These are phyloP conservation scores for Rhodomyrtus psidioides DNA, from an alignment of 441 rosid species.

Conservation along the genomic window DNA sequence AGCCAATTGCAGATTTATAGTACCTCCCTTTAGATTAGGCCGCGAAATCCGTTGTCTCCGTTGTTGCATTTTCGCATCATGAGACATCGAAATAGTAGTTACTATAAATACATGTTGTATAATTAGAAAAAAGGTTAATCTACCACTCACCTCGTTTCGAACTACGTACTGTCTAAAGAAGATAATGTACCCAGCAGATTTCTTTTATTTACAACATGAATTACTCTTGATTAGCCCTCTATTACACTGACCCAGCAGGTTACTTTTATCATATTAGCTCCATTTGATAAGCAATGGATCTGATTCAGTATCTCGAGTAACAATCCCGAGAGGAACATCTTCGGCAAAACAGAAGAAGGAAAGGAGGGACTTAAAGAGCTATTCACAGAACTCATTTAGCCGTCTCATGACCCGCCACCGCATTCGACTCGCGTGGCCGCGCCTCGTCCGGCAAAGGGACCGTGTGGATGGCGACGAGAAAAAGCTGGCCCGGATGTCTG, in stretches of 20 bases:
- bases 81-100: neutral
- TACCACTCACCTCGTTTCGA: neutral
- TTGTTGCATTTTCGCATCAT: neutral
- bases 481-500: neutral
- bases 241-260: neutral
- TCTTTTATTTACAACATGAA: neutral
- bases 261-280: too few relatives aligned
- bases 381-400: neutral
- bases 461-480: neutral
- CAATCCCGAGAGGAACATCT: neutral
- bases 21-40: slow-evolving; percentile 16
- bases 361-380: neutral
- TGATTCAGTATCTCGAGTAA: neutral
- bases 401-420: neutral
- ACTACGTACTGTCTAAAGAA: neutral
- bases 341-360: neutral
- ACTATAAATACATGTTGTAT: neutral
- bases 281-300: neutral
- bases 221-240: neutral
- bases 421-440: neutral
- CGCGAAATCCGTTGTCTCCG: neutral
- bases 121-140: neutral
- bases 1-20: slow-evolving; percentile 54
- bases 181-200: neutral
- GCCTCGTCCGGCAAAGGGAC: neutral